Base-by-base conservation (phyloP, 805 yeast species). In the Wickerhamiella slavikovae region DNA sequence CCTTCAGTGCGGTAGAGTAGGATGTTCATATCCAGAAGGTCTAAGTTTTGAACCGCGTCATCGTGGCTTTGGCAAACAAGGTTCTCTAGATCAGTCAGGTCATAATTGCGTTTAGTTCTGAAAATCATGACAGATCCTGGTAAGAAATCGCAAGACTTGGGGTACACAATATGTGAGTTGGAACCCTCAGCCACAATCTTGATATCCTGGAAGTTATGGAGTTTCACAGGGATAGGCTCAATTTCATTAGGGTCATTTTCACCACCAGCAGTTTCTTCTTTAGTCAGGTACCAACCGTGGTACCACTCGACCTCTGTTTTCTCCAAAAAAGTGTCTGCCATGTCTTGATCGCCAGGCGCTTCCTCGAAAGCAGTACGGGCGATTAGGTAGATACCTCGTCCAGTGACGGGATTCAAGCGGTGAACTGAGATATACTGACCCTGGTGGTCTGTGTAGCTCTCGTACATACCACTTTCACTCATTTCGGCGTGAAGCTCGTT, bases 361-460 rank as follows among this genome's bases (percentile, higher is more conserved):
- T 68, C 60, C 15, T 39, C 31, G 41, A 89, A 89, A 45, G 79
- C 80, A 2, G 89, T 69, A 46, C 94, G 66, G 0, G 94, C 93
- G 43, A 85, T 65, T 42, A 89, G 58, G 41, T 77, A 80, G 68
- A 76, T 78, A 2, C 98, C 98, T 34, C 64, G 63, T 2, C 96
- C 96, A 2, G 80, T 70, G 38, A 68, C 64, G 0, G 91, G 74
- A 47, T 79, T 78, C 17, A 71, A 65, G 40, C 96, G 60, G 49
- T 85, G 95, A 31, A 85, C 70, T 1, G 95, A 83, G 34, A 85
- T 78, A 49, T 64, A 85, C 49, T 83, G 93, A 10, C 78, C 93
- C 38, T 82, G 92, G 44, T 78, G 94, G 46, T 85, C 95, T 24
- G 85, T 77, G 48, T 78, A 85, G 76, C 78, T 80, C 51, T 85